These are phyloP conservation scores for Lactarius sanguifluus DNA, from an alignment of 768 basidiomycete species.

Conservation along the genomic window DNA sequence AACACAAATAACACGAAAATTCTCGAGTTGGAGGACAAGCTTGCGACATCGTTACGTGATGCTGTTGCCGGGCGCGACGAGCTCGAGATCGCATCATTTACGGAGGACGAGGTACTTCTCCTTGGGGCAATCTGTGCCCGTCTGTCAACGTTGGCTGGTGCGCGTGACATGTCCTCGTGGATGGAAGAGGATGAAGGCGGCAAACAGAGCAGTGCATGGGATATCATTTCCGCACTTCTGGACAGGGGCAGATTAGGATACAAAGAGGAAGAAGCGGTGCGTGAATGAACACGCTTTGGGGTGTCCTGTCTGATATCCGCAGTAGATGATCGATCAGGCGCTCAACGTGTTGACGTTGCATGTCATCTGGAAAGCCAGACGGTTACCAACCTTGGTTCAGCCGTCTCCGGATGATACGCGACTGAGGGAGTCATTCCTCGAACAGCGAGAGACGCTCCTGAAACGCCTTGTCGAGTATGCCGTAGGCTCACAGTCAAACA, in stretches of 20 bases:
- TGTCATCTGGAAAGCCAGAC: slow-evolving; percentile 79
- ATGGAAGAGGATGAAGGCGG: slow-evolving; percentile 91
- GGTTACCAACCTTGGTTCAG: slow-evolving; percentile 50
- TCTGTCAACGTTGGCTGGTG: slow-evolving; percentile 62
- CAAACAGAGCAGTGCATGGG: slow-evolving; percentile 87
- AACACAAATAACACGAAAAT: slow-evolving; percentile 83
- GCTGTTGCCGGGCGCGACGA: slow-evolving; percentile 79
- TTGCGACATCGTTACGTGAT: slow-evolving; percentile 77
- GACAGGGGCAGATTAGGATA: slow-evolving; percentile 87
- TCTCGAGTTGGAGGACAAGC: slow-evolving; percentile 84
- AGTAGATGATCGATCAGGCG: slow-evolving; percentile 83
- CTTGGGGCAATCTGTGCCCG: slow-evolving; percentile 72
- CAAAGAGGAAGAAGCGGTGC: slow-evolving; percentile 83
- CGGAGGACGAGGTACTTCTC: slow-evolving; percentile 78
- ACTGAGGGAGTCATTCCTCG: slow-evolving; percentile 54
- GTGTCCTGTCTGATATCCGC: slow-evolving; percentile 13
- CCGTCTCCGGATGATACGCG: slow-evolving; percentile 57
- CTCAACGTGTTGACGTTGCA: slow-evolving; percentile 77
- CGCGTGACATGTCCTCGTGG: slow-evolving; percentile 71
- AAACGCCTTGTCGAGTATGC: slow-evolving; percentile 82
- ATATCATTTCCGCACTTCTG: slow-evolving; percentile 79
- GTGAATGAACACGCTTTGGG: slow-evolving; percentile 32
- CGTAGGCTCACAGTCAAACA: slow-evolving; percentile 82
- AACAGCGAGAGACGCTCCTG: slow-evolving; percentile 67
- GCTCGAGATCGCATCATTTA: slow-evolving; percentile 77